These are phyloP conservation scores for Penicillium malachiteum DNA, from an alignment of 495 filamentous ascomycete genomes.

Conservation along the genomic window DNA sequence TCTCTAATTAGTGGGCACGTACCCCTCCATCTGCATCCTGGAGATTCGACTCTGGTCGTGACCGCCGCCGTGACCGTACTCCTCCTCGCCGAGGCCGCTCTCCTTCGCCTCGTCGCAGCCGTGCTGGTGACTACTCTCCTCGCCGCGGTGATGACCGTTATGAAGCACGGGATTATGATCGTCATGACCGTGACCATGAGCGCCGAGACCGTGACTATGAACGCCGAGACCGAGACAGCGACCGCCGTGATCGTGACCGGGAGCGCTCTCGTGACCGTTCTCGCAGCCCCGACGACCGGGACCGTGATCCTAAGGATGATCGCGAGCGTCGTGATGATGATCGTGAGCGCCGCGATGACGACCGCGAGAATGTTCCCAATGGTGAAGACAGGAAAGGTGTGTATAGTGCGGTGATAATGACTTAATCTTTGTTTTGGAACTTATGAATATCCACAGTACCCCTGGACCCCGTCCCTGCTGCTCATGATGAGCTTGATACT, in stretches of 20 bases:
- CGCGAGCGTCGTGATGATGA: slow-evolving; percentile 63
- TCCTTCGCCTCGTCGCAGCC: slow-evolving; percentile 72
- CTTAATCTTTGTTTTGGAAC: slow-evolving; percentile 1
- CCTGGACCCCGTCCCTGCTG: slow-evolving; percentile 75
- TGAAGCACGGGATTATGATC: slow-evolving; percentile 63
- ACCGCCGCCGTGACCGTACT: slow-evolving; percentile 69
- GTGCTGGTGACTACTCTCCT: slow-evolving; percentile 83
- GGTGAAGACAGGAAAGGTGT: slow-evolving; percentile 85
- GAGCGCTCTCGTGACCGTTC: slow-evolving; percentile 65
- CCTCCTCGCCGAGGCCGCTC: slow-evolving; percentile 77
- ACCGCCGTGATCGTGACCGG: slow-evolving; percentile 59
- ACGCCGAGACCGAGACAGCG: slow-evolving; percentile 61
- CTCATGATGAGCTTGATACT: slow-evolving; percentile 95
- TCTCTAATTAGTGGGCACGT: slow-evolving; percentile 77
- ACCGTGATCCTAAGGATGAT: slow-evolving; percentile 70
- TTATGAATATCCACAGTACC: slow-evolving; percentile 33
- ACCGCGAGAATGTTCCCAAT: slow-evolving; percentile 48
- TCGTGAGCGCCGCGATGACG: slow-evolving; percentile 56
- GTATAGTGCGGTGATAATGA: slow-evolving; percentile 15
- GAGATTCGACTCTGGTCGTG: slow-evolving; percentile 91
- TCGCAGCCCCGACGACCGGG: slow-evolving; percentile 60
- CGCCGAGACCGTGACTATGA: slow-evolving; percentile 68
- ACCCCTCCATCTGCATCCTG: slow-evolving; percentile 98
- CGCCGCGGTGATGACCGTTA: slow-evolving; percentile 89
- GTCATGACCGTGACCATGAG: slow-evolving; percentile 72